phyloP scores from a whole-genome alignment of 495 filamentous ascomycete genomes.

The Penicilliopsis zonata region DNA sequence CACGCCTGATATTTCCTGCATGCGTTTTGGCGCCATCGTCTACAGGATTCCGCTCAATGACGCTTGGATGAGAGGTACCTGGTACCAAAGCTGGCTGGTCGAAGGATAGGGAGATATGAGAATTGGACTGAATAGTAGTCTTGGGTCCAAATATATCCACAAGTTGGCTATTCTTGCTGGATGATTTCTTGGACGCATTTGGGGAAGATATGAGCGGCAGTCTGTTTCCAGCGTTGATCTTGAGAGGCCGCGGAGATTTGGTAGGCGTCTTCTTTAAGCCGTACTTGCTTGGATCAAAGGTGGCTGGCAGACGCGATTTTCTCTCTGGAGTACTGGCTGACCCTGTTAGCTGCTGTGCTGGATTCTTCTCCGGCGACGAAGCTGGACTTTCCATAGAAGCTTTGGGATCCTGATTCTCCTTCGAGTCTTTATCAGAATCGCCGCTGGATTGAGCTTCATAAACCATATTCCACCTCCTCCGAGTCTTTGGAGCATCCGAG shows the following conservation, averaged over 20 bases:
- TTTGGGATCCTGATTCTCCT: too few species aligned
- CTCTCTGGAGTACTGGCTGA: not conserved
- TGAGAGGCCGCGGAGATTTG: not conserved
- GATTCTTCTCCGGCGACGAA: too few species aligned
- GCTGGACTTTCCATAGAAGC: too few species aligned
- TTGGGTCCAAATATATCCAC: conserved; percentile 6
- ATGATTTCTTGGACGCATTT: not conserved
- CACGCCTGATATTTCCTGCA: not conserved
- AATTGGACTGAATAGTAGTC: not conserved
- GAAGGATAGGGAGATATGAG: conserved; percentile 2
- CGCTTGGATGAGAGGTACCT: not conserved
- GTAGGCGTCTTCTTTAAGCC: conserved; percentile 1
- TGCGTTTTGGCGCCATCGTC: not conserved
- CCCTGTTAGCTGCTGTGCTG: too few species aligned
- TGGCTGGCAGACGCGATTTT: conserved; percentile 1
- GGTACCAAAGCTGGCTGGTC: conserved; percentile 10
- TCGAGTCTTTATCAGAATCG: not conserved
- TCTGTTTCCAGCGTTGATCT: not conserved
- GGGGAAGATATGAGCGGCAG: not conserved
- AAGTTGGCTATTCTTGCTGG: conserved; percentile 2
- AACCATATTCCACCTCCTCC: conserved; percentile 10
- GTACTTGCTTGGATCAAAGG: conserved; percentile 9
- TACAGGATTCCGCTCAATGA: not conserved
- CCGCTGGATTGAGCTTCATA: conserved; percentile 3
- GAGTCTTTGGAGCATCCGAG: conserved; percentile 2